These are phyloP conservation scores for Oryza rufipogon DNA, from an alignment of 176 grass and related monocot genomes.

Conservation along the genomic window DNA sequence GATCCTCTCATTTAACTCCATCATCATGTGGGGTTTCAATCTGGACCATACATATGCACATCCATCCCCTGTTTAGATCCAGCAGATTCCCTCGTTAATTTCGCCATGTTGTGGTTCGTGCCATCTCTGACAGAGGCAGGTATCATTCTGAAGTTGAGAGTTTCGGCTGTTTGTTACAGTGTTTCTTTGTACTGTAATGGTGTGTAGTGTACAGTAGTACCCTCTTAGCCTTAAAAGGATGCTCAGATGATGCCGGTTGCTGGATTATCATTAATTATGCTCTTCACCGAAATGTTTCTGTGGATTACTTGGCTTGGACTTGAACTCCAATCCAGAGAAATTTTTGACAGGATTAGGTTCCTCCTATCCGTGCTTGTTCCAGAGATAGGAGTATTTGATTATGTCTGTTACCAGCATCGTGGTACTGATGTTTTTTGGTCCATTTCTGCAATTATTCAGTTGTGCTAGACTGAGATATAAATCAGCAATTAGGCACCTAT, in stretches of 20 bases:
- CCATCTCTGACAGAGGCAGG: not conserved
- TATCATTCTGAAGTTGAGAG: conserved; percentile 4
- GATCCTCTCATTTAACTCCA: not conserved
- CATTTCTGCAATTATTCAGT: conserved; percentile 22
- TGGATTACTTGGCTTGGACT: not conserved
- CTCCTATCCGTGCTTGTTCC: conserved; percentile 2
- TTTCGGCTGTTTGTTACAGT: not conserved
- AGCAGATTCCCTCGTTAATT: conserved; percentile 20
- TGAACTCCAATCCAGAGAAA: not conserved
- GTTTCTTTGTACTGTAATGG: not conserved
- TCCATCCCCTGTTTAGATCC: not conserved
- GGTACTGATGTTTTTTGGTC: not conserved
- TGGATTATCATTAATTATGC: not conserved
- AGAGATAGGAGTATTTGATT: too few relatives aligned
- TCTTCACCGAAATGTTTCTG: not conserved
- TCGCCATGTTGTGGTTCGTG: not conserved
- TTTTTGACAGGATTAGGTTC: not conserved
- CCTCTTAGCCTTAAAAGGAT: not conserved
- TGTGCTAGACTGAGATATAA: not conserved
- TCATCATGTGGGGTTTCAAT: not conserved
- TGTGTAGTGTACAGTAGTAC: too few relatives aligned
- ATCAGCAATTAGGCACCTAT: not conserved
- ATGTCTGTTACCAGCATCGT: not conserved
- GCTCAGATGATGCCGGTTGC: not conserved
- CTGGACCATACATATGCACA: not conserved